Conservation (phyloP, 1,284 basidiomycete species). For the Ustilago nuda region DNA sequence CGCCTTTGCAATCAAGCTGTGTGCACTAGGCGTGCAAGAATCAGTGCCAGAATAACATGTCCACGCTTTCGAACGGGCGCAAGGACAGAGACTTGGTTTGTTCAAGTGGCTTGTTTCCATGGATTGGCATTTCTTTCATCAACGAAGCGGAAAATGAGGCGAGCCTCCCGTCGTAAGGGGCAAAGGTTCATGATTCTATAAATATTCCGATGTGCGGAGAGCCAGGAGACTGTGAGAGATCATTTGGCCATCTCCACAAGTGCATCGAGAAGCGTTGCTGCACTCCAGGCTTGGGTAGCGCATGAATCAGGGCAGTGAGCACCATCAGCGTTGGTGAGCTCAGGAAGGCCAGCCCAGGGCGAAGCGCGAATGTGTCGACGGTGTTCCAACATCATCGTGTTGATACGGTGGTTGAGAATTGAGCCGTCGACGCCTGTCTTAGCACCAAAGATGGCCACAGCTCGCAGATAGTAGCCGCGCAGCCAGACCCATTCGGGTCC, state of each 20-base stretch:
- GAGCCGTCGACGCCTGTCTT: constrained; percentile 38
- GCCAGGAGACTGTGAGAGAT: not conserved
- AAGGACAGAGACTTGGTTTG: not conserved
- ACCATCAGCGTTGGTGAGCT: constrained; percentile 63
- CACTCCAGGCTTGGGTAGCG: constrained; percentile 64
- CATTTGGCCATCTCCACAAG: constrained; percentile 55
- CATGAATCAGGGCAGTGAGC: constrained; percentile 60
- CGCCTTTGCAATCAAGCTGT: no score
- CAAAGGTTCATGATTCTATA: constrained; percentile 1
- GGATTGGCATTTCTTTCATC: not conserved
- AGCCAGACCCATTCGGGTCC: constrained; percentile 95
- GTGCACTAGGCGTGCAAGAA: not conserved
- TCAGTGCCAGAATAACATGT: not conserved
- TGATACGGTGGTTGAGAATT: constrained; percentile 53
- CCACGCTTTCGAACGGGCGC: not conserved
- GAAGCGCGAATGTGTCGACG: constrained; percentile 47
- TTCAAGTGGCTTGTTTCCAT: not conserved
- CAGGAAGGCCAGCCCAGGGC: constrained; percentile 64
- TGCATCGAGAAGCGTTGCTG: constrained; percentile 59
- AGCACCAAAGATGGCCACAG: constrained; percentile 74
- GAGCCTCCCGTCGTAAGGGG: not conserved
- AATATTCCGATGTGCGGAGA: not conserved
- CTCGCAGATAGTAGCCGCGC: constrained; percentile 91
- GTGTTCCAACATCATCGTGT: constrained; percentile 54
- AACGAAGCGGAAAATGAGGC: not conserved